A percentile compares a stretch with the other conserved stretches of the same genome.
Evolutionary conservation across 192 early-diverging fungal genomes (phyloP).

Genomic region (Neocallimastix lanati): DNA sequence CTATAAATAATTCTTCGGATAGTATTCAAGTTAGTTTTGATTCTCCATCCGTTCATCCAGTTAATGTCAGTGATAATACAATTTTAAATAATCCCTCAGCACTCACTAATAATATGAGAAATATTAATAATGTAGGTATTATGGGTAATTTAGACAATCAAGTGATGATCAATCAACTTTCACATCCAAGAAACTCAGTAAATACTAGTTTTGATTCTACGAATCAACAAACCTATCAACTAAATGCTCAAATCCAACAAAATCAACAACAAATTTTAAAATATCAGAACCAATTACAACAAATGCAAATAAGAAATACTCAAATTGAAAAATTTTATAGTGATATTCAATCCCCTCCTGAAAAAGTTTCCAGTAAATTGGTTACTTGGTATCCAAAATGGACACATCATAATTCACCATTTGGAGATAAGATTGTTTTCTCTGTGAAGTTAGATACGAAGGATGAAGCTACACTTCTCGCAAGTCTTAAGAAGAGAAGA

Average conservation of each 20-base stretch:
- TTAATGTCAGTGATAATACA: not conserved
- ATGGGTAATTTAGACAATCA: not conserved
- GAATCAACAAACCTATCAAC: not conserved
- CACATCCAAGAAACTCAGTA: not conserved
- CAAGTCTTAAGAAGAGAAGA: not conserved
- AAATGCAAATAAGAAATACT: not conserved
- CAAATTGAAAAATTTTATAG: not conserved
- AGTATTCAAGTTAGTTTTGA: not conserved
- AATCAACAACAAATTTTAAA: not conserved
- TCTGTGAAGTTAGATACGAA: not conserved
- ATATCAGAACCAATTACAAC: not conserved
- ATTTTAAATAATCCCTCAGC: not conserved
- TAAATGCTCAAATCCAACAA: not conserved
- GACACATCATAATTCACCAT: not conserved
- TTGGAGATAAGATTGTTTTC: not conserved
- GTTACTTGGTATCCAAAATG: not conserved
- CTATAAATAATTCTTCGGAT: not conserved
- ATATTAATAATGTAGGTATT: too few relatives aligned
- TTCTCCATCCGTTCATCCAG: not conserved
- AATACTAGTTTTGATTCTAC: not conserved
- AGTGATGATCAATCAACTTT: not conserved
- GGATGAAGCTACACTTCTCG: not conserved
- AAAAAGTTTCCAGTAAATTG: not conserved
- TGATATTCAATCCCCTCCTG: not conserved
- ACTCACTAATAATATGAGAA: not conserved